phyloP scores from a whole-genome alignment of 2,329 filamentous ascomycete genomes.

The Calonectria fujianensis region DNA sequence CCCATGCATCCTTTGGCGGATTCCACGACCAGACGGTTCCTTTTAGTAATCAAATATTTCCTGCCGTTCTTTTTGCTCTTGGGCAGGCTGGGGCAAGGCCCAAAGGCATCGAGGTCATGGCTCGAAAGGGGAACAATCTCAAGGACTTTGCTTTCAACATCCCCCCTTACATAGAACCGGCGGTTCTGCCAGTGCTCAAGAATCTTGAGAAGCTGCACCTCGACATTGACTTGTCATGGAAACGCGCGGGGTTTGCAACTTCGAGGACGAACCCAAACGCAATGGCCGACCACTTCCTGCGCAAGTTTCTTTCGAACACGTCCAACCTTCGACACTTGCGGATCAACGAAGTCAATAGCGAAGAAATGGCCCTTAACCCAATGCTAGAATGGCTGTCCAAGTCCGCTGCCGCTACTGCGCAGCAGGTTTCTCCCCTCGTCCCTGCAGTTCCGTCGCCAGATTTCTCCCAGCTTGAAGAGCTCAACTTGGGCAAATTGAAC shows the following conservation, averaged over 20 bases:
- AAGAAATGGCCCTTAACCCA: constrained; percentile 42
- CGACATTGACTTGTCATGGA: constrained; percentile 51
- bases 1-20: constrained; percentile 26
- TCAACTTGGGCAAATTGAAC: constrained; percentile 66
- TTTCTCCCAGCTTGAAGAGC: constrained; percentile 60
- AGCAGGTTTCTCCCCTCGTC: neutral
- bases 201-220: constrained; percentile 67
- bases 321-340: constrained; percentile 70
- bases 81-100: constrained; percentile 62
- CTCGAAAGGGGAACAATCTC: constrained; percentile 59
- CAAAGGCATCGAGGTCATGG: constrained; percentile 68
- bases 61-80: constrained; percentile 64
- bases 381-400: constrained; percentile 64
- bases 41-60: constrained; percentile 62
- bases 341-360: constrained; percentile 63
- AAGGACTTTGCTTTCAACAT: constrained; percentile 68
- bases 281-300: constrained; percentile 45
- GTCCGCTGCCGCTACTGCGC: constrained; percentile 24
- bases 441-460: constrained; percentile 49
- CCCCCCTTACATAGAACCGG: constrained; percentile 60
- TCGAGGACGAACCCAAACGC: neutral
- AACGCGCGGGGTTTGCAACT: constrained; percentile 14
- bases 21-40: neutral
- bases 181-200: constrained; percentile 64
- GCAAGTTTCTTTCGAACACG: constrained; percentile 52